Base-by-base conservation (phyloP, 2,329 filamentous ascomycete species). In the Aphanocladium album region DNA sequence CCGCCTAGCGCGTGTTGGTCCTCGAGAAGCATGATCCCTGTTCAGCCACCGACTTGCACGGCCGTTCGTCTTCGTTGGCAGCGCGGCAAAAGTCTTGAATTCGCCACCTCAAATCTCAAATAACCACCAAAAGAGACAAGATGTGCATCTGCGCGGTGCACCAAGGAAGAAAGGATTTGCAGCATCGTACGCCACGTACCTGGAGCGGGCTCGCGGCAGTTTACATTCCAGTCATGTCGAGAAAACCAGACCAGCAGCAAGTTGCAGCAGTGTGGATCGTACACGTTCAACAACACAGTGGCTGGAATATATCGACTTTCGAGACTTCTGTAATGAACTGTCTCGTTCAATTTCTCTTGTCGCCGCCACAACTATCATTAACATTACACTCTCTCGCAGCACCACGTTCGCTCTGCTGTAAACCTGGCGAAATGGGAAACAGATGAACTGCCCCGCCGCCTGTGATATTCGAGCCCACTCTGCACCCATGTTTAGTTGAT, bases 381-480 rank as follows among this genome's bases (percentile, higher is more conserved):
- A 54, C 37, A 54, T 19, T 51, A 12, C 47, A 33, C 47, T 50
- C 45, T 17, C n/a, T 39, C 33, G 12, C 39, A 46, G 5, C n/a
- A 33, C 12, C 39, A 33, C 21, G 8, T 43, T 33, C 25, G 39
- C 23, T 25, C 6, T 17, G 23, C 8, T 45, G 3, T 45, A 45
- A 33, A 55, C 55, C 8, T 25, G n/a, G 43, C 43, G n/a, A 25
- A 37, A 3, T 27, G 21, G 43, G 55, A 49, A 57, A 27, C 55
- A 57, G 55, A 57, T 58, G 56, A 57, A 50, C 45, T 25, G 56
- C 56, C 37, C 56, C 56, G 56, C 56, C 25, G 23, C 37, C 56
- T 39, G 46, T 43, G 45, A 25, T 19, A 57, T 49, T 39, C 6
- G 43, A 57, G 55, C 16, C 54, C 54, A 57, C 54, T 47, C 21